phyloP scores from a whole-genome alignment of 2,329 filamentous ascomycete genomes.

The Xylariaceae sp. region DNA sequence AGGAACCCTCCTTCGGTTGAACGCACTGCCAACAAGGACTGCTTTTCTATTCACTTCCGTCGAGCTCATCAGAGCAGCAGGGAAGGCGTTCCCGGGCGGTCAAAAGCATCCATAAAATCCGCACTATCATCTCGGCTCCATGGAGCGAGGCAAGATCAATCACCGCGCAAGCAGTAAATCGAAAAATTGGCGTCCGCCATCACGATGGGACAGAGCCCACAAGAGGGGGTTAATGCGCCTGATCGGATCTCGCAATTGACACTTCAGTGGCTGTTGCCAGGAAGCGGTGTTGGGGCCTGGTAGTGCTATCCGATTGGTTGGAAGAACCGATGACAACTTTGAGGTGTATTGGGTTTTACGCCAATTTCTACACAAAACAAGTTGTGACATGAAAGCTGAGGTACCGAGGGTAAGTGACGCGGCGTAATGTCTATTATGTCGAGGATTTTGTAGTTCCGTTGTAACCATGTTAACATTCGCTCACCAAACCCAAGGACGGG shows the following conservation, averaged over 20 bases:
- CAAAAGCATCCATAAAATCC: conserved; percentile 98
- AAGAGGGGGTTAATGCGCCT: conserved; percentile 54
- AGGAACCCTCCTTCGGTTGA: conserved; percentile 66
- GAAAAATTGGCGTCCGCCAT: conserved; percentile 45
- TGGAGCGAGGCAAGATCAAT: conserved; percentile 40
- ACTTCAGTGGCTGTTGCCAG: conserved; percentile 39
- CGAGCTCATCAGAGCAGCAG: conserved; percentile 33
- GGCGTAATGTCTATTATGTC: conserved; percentile 31
- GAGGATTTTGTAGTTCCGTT: conserved; percentile 43
- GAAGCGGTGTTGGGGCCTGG: conserved; percentile 40
- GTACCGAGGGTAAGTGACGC: conserved; percentile 42
- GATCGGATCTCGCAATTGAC: conserved; percentile 50
- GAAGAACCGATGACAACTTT: conserved; percentile 22
- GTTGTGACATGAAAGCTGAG: conserved; percentile 30
- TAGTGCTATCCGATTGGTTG: conserved; percentile 24
- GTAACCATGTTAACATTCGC: conserved; percentile 40
- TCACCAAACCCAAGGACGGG: conserved; percentile 25
- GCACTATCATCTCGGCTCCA: conserved; percentile 55
- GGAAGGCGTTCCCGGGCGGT: conserved; percentile 70
- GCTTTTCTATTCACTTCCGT: conserved; percentile 88
- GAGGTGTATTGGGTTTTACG: conserved; percentile 19
- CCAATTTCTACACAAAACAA: conserved; percentile 19
- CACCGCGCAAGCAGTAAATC: conserved; percentile 28
- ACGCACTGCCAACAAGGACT: conserved; percentile 83
- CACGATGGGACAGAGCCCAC: conserved; percentile 40